Base-by-base conservation (phyloP, 2,329 filamentous ascomycete genomes). In the Macrophomina tecta region DNA sequence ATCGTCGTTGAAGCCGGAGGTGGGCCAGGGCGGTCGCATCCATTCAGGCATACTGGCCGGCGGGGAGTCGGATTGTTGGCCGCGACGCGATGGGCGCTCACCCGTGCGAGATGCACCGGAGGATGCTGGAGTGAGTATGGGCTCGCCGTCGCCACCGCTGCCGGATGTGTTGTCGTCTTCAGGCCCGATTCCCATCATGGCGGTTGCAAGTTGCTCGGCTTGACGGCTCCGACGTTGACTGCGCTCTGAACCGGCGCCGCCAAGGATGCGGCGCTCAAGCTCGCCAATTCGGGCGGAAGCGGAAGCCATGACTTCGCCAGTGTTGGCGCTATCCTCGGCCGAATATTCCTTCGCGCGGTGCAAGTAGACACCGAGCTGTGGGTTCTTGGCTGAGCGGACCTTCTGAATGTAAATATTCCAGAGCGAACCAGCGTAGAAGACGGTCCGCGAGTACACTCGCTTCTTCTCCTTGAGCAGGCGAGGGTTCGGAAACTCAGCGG, bases 321-420 rank as follows among this genome's bases (percentile, higher is more conserved):
- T 38, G 30, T 49, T 53, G 62, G 51, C n/a, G 74, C 69, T 62
- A 36, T 84, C 82, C 53, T 83, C 82, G 0, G 78, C 78, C 64
- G 87, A 84, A 30, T 82, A 80, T 67, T 87, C 85, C 70, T 87
- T 87, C 5, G 84, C 85, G 51, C 85, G 83, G 70, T 88, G 85
- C 3, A 88, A 78, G 69, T 88, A 88, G 5, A 88, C 85, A 14
- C 85, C 86, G 1, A 88, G 78, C 70, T 88, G 85, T 11, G 85
- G 83, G 64, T 82, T 84, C 69, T 86, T 86, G 1, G 81, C 80
- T 0, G 83, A 84, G 8, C 83, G 81, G 2, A 87, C 83, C 68
- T 87, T 86, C 70, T 87, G 86, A 11, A 88, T 86, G 73, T 87
- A 88, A n/a, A 88, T 84, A 69, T 88, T 88, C 86, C 86, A 88